Conservation (phyloP, 1,284 basidiomycete genomes). For the Porogramme epimiltina region DNA sequence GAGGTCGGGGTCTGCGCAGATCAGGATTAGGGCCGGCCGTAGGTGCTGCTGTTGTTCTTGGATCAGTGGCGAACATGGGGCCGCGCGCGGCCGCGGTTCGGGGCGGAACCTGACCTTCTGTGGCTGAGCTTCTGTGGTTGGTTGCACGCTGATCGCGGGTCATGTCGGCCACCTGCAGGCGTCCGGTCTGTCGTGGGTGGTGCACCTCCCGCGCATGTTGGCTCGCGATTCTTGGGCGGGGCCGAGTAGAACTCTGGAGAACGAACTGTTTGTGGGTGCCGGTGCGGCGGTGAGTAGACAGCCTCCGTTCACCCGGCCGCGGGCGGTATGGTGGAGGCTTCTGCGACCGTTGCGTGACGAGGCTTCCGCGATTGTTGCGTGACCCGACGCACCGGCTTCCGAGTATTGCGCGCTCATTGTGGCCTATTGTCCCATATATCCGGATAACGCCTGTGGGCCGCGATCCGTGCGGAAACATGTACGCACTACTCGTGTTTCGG, state of each 20-base stretch:
- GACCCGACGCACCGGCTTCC: neutral
- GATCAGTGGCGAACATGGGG: too few relatives aligned
- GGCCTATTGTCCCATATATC: conserved; percentile 5
- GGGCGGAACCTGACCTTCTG: too few relatives aligned
- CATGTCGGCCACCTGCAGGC: conserved; percentile 18
- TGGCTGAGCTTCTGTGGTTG: too few relatives aligned
- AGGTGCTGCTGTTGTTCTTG: too few relatives aligned
- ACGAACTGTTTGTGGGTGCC: conserved; percentile 28
- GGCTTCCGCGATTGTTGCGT: too few relatives aligned
- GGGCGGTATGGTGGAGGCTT: too few relatives aligned
- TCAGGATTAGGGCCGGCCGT: too few relatives aligned
- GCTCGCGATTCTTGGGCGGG: conserved; percentile 11
- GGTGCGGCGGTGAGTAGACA: conserved; percentile 22
- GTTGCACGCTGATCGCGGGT: too few relatives aligned
- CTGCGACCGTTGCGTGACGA: too few relatives aligned
- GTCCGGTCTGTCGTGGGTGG: conserved; percentile 9
- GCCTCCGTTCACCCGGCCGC: too few relatives aligned
- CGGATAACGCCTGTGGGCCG: conserved; percentile 29
- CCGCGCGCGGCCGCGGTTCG: too few relatives aligned
- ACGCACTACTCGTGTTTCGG: conserved; percentile 27
- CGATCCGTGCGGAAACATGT: conserved; percentile 31
- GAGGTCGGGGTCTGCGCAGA: too few relatives aligned
- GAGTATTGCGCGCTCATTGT: neutral
- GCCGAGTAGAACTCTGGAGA: conserved; percentile 26
- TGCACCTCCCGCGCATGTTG: conserved; percentile 17